Conservation (phyloP, 441 rosid genomes). For the Omphalea diandra region DNA sequence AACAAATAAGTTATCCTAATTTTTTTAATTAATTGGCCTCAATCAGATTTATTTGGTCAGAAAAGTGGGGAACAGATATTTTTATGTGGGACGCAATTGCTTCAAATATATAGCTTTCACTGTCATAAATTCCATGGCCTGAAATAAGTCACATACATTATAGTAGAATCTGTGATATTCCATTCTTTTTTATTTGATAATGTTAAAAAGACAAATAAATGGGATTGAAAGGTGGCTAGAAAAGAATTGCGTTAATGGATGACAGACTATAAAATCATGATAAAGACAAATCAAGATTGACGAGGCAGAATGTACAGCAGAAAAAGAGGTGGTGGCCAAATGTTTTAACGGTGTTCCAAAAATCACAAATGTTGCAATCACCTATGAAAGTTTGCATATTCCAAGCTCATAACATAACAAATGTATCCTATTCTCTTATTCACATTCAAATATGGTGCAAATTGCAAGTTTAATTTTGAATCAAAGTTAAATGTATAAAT, state of each 20-base stretch:
- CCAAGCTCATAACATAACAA: neutral
- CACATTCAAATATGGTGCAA: too few species aligned
- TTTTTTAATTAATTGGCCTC: neutral
- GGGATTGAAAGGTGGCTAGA: neutral
- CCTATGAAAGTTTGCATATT: neutral
- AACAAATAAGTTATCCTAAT: neutral
- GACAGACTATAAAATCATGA: conserved; percentile 9
- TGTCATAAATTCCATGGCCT: neutral
- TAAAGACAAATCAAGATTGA: conserved; percentile 3
- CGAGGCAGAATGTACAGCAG: neutral
- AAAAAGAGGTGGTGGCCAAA: neutral
- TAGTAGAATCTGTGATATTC: neutral
- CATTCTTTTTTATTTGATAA: neutral
- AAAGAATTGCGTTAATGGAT: conserved; percentile 15
- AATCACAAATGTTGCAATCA: neutral
- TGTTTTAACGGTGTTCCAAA: conserved; percentile 3
- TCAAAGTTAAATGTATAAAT: too few species aligned
- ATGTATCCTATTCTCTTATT: too few species aligned
- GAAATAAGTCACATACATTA: neutral
- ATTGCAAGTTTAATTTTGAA: too few species aligned
- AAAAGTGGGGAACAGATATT: neutral
- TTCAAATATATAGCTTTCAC: neutral
- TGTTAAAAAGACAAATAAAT: neutral
- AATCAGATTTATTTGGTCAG: neutral
- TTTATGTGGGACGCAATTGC: neutral